phyloP scores from a whole-genome alignment of 257 asterid genomes.

The Nicotiana otophora region DNA sequence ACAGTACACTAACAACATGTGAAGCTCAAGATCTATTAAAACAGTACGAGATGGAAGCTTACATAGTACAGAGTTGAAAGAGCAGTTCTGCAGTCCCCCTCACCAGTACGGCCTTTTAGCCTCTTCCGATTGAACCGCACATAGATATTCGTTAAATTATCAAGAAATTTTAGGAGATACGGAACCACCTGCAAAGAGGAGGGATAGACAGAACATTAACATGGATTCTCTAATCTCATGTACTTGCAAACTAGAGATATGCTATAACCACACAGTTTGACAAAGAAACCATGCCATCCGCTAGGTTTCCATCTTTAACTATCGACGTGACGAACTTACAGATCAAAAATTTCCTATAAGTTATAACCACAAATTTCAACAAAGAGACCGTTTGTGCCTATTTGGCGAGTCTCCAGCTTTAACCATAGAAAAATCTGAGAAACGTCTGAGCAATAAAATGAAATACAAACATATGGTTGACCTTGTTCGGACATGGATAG shows the following conservation, averaged over 20 bases:
- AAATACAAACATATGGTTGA: background rate
- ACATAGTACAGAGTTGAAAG: slow-evolving; percentile 88
- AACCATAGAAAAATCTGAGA: background rate
- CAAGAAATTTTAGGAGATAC: slow-evolving; percentile 77
- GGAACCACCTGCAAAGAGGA: slow-evolving; percentile 56
- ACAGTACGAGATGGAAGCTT: slow-evolving; percentile 12
- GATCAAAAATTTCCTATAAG: background rate
- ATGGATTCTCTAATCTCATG: background rate
- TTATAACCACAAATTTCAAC: background rate
- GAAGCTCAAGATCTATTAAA: background rate
- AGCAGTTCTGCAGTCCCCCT: slow-evolving; percentile 84
- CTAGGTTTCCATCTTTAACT: background rate
- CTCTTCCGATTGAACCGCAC: slow-evolving; percentile 96
- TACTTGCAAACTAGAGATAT: background rate
- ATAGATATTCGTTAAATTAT: slow-evolving; percentile 82
- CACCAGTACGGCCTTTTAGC: slow-evolving; percentile 90
- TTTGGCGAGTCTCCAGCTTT: background rate
- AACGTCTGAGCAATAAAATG: background rate
- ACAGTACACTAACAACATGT: background rate
- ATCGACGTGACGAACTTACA: background rate
- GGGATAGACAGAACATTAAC: background rate
- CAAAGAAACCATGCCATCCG: background rate
- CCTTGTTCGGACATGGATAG: background rate
- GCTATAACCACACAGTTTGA: background rate
- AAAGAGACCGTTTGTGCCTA: background rate